Percentiles rank a stretch among this genome's conserved stretches.
phyloP scores from a whole-genome alignment of 2,329 filamentous ascomycete genomes.

The Ophidiomyces ophidiicola region DNA sequence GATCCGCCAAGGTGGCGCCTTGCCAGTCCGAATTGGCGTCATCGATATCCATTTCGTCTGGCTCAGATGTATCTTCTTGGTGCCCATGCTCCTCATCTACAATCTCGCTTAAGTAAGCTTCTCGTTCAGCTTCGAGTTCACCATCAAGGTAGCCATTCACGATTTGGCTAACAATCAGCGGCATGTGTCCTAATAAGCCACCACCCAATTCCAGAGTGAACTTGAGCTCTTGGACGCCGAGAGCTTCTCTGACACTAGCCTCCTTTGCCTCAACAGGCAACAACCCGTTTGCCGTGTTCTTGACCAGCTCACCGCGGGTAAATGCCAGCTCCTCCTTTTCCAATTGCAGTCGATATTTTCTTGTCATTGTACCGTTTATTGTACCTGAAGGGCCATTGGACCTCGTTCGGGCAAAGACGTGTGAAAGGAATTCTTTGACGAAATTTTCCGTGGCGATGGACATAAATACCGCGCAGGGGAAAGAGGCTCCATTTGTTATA shows the following conservation, averaged over 20 bases:
- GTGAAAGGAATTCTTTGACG: constrained; percentile 48
- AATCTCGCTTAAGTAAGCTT: constrained; percentile 20
- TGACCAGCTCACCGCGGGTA: constrained; percentile 58
- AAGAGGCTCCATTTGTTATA: constrained; percentile 41
- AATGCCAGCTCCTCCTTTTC: constrained; percentile 62
- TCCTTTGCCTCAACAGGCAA: constrained; percentile 71
- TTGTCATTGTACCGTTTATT: constrained; percentile 63
- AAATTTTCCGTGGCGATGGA: constrained; percentile 51
- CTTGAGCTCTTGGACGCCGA: constrained; percentile 67
- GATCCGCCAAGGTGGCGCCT: constrained; percentile 26
- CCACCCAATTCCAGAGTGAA: constrained; percentile 66
- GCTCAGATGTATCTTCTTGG: constrained; percentile 19
- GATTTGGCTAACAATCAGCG: constrained; percentile 58
- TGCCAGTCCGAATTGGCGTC: constrained; percentile 31
- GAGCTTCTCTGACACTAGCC: constrained; percentile 55
- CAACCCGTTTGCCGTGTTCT: constrained; percentile 60
- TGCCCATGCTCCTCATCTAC: constrained; percentile 13
- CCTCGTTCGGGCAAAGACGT: constrained; percentile 43
- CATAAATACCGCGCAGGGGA: constrained; percentile 47
- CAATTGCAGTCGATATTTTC: constrained; percentile 63
- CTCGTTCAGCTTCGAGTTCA: constrained; percentile 48
- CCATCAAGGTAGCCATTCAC: constrained; percentile 61
- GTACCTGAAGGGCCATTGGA: constrained; percentile 51
- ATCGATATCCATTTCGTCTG: constrained; percentile 33
- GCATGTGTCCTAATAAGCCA: constrained; percentile 63